A percentile compares a stretch with the other conserved stretches of the same genome.
phyloP scores from a whole-genome alignment of 1,284 basidiomycete species.

The Takashimella koratensis region DNA sequence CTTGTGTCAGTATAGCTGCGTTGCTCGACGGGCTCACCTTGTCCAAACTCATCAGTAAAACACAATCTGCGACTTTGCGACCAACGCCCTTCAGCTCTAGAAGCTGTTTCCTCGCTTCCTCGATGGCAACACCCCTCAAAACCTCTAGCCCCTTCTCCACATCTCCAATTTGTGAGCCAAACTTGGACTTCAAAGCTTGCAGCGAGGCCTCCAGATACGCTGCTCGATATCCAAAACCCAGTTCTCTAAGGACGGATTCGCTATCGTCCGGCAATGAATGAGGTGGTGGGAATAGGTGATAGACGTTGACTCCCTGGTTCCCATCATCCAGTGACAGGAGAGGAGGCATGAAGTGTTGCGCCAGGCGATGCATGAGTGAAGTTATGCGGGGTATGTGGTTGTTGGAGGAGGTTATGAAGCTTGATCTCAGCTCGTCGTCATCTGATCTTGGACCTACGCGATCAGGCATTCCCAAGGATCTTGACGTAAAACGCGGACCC shows the following conservation, averaged over 20 bases:
- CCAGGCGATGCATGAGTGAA: constrained; percentile 73
- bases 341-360: constrained; percentile 62
- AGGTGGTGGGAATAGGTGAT: constrained; percentile 80
- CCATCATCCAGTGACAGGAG: constrained; percentile 50
- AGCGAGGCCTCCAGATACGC: constrained; percentile 83
- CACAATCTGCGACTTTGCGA: constrained; percentile 92
- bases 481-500: constrained; percentile 72
- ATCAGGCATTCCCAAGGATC: constrained; percentile 94
- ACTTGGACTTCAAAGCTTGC: constrained; percentile 58
- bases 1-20: background rate
- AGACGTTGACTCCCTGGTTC: constrained; percentile 44
- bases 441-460: constrained; percentile 61
- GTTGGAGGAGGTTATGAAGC: constrained; percentile 97
- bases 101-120: constrained; percentile 59
- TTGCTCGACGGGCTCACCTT: constrained; percentile 56
- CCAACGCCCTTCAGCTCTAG: constrained; percentile 85
- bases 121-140: constrained; percentile 21
- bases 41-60: constrained; percentile 90
- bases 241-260: constrained; percentile 62
- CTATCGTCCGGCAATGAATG: constrained; percentile 61
- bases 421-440: constrained; percentile 47
- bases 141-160: constrained; percentile 24
- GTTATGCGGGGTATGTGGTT: constrained; percentile 93
- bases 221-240: constrained; percentile 96
- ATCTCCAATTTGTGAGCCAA: constrained; percentile 49